A percentile compares a stretch with the other conserved stretches of the same genome.
phyloP scores from a whole-genome alignment of 306 rosid species.

The Sesbania bispinosa region DNA sequence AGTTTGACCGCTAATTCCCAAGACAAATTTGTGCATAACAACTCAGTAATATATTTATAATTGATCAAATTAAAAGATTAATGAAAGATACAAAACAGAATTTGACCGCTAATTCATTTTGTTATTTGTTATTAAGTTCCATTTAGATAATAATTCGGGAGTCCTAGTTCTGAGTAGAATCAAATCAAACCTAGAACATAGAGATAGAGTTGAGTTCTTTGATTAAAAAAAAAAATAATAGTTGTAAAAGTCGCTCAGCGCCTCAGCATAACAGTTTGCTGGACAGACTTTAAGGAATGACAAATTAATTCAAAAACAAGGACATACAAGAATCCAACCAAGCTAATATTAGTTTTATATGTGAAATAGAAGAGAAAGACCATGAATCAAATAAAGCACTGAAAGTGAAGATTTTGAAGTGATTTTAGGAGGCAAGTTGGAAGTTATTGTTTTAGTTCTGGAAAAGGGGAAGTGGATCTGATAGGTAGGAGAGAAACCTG shows the following conservation, averaged over 20 bases:
- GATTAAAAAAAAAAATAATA: neutral
- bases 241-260: neutral
- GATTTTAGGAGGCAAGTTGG: neutral
- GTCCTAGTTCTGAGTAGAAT: no score
- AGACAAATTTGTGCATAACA: neutral
- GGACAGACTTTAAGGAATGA: neutral
- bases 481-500: conserved; percentile 23
- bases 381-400: neutral
- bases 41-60: neutral
- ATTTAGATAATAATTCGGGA: no score
- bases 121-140: neutral
- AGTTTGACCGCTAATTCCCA: no score
- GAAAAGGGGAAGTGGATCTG: conserved; percentile 32
- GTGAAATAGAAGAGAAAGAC: neutral
- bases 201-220: neutral
- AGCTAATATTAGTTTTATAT: neutral
- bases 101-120: neutral
- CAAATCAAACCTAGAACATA: conserved; percentile 19
- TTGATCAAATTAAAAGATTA: neutral
- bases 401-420: neutral
- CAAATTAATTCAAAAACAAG: neutral
- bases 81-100: neutral
- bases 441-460: neutral
- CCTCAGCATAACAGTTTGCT: neutral
- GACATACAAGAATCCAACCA: neutral